phyloP scores from a whole-genome alignment of 805 yeast genomes.

The Maudiozyma turicensis region DNA sequence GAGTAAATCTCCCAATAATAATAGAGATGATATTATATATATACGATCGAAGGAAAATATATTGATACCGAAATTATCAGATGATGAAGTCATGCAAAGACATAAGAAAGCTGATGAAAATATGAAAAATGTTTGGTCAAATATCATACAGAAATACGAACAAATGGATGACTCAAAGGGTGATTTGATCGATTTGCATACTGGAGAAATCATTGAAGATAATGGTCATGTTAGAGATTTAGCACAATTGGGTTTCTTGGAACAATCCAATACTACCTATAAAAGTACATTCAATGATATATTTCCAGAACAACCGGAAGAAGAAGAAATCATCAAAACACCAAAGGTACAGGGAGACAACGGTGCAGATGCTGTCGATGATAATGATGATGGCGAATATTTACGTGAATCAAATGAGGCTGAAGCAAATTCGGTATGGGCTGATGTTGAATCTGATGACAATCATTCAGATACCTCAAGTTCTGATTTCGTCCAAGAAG shows the following conservation, averaged over 20 bases:
- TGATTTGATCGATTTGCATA: slow-evolving; percentile 52
- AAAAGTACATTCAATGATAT: slow-evolving; percentile 18
- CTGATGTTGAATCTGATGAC: not conserved
- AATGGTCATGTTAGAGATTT: slow-evolving; percentile 59
- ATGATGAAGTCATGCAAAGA: slow-evolving; percentile 26
- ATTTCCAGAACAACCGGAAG: slow-evolving; percentile 8
- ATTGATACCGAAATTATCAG: slow-evolving; percentile 25
- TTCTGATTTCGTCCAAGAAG: not conserved
- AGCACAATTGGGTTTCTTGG: not conserved
- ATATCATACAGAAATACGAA: slow-evolving; percentile 44
- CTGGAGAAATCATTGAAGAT: slow-evolving; percentile 56
- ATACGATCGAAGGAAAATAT: slow-evolving; percentile 26
- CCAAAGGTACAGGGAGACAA: not conserved
- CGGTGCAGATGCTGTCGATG: too few species aligned
- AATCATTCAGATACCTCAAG: not conserved
- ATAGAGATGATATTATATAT: slow-evolving; percentile 15
- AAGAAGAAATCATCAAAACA: not conserved
- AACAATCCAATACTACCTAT: slow-evolving; percentile 5
- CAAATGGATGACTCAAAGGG: slow-evolving; percentile 41
- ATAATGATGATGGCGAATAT: slow-evolving; percentile 2
- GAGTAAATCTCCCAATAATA: not conserved
- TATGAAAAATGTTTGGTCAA: slow-evolving; percentile 37
- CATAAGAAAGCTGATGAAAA: slow-evolving; percentile 29
- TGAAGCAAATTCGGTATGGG: slow-evolving; percentile 1
- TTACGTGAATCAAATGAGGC: slow-evolving; percentile 1